Base-by-base conservation (phyloP, 192 early-diverging fungal genomes). In the Podochytrium sp. region DNA sequence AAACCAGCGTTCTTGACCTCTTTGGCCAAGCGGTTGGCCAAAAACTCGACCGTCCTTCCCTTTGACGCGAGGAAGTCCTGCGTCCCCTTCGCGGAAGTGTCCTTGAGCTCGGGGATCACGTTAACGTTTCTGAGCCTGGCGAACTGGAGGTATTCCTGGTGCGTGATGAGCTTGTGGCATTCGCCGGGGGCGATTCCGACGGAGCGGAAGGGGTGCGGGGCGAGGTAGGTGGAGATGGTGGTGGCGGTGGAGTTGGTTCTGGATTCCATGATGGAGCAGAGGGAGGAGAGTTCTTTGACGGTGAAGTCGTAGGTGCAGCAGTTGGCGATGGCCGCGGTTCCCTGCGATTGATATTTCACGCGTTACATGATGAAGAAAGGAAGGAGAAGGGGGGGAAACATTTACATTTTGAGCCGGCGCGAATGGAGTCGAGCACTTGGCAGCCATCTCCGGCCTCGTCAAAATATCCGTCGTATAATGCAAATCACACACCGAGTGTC, bases 301-400 rank as follows among this genome's bases (percentile, higher is more conserved):
- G 71, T 73, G 40, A 73, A 61, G 58, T 73, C 71, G 7, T 40
- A 73, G 27, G 71, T 73, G 40, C 71, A 73, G 58, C 71, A 73
- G 34, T 42, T 38, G 18, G 34, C 71, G 16, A 10, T 43, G 0
- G 71, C 71, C 14, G 3, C 29, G 35, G 71, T 73, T 0, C 71
- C 71, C 58, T n/a, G n/a, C n/a, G n/a, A n/a, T n/a, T n/a, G n/a
- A n/a, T n/a, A n/a, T n/a, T n/a, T n/a, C n/a, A n/a, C n/a, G n/a
- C n/a, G n/a, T n/a, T n/a, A n/a, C n/a, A n/a, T n/a, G n/a, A n/a
- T n/a, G n/a, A n/a, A n/a, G n/a, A n/a, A n/a, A n/a, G n/a, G n/a
- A n/a, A n/a, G n/a, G n/a, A n/a, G n/a, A n/a, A n/a, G n/a, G n/a
- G n/a, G n/a, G n/a, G n/a, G n/a, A n/a, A n/a, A n/a, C n/a, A n/a